Percentiles rank a stretch among this genome's conserved stretches.
These are phyloP conservation scores for Colletotrichum camelliae DNA, from an alignment of 2,329 filamentous ascomycete species.

Conservation along the genomic window DNA sequence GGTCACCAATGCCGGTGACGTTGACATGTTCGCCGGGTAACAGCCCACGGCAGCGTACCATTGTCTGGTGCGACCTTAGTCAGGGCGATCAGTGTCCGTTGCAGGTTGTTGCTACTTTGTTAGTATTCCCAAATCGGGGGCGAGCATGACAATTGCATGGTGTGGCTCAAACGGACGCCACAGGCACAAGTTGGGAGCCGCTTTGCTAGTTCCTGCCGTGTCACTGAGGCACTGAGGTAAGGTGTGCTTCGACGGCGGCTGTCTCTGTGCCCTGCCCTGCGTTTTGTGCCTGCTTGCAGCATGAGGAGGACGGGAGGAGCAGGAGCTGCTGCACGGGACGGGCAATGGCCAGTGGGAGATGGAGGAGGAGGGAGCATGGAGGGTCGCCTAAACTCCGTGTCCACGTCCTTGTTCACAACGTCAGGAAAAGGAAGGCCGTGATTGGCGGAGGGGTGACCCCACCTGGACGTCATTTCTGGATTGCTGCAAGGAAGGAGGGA, in stretches of 20 bases:
- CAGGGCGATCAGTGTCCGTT: not conserved
- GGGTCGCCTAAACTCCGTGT: too few relatives aligned
- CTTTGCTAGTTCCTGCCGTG: not conserved
- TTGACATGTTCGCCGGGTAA: not conserved
- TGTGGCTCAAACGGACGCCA: conserved; percentile 1
- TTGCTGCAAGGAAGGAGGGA: conserved; percentile 11
- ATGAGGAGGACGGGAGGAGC: not conserved
- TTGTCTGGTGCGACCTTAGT: not conserved
- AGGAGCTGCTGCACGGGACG: not conserved
- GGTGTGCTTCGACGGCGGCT: not conserved
- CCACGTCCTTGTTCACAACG: too few relatives aligned
- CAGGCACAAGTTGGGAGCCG: not conserved
- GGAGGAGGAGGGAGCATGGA: too few relatives aligned
- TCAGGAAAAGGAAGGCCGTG: not conserved
- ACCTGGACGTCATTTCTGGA: conserved; percentile 16
- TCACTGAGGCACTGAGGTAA: not conserved
- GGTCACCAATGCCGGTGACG: not conserved
- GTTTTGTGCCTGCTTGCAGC: not conserved
- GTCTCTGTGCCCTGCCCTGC: not conserved
- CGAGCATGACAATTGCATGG: not conserved
- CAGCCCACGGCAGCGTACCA: not conserved
- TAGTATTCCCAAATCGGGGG: not conserved
- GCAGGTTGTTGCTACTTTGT: not conserved
- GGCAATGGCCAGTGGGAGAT: not conserved
- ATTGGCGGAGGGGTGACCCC: not conserved